These are phyloP conservation scores for Ensete ventricosum DNA, from an alignment of 176 grass and related monocot genomes.

Conservation along the genomic window DNA sequence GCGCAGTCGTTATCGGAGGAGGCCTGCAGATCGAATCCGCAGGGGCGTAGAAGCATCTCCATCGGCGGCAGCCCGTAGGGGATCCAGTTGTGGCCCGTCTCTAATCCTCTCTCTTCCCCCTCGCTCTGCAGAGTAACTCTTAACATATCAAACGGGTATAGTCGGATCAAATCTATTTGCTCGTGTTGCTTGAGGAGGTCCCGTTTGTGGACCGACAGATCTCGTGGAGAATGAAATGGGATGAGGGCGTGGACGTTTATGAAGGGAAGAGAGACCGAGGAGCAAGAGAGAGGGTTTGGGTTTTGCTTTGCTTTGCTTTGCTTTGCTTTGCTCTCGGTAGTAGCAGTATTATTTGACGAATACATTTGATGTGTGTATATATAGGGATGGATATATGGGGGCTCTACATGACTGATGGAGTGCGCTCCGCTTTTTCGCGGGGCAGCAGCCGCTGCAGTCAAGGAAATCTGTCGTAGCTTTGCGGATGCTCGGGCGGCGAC, in stretches of 20 bases:
- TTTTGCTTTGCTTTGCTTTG: too few species aligned
- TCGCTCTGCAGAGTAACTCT: not conserved
- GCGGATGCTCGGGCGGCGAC: constrained; percentile 17
- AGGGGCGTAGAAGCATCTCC: constrained; percentile 13
- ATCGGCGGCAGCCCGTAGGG: constrained; percentile 2
- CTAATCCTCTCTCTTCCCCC: not conserved
- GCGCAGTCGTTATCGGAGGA: not conserved
- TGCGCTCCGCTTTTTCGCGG: not conserved
- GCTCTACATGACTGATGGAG: not conserved
- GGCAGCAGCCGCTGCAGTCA: not conserved
- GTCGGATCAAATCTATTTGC: not conserved
- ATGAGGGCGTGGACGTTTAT: not conserved
- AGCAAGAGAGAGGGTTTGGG: not conserved
- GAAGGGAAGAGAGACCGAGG: not conserved
- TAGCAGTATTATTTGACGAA: too few species aligned
- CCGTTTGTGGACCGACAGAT: too few species aligned
- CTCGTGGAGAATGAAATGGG: not conserved
- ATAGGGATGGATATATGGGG: too few species aligned
- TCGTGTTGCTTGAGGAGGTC: too few species aligned
- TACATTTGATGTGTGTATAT: too few species aligned
- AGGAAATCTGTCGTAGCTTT: constrained; percentile 13
- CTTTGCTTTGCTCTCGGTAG: too few species aligned
- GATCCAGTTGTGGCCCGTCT: constrained; percentile 8
- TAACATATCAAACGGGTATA: not conserved
- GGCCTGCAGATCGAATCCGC: not conserved